These are phyloP conservation scores for Seiridium cupressi DNA, from an alignment of 2,329 filamentous ascomycete genomes.

Conservation along the genomic window DNA sequence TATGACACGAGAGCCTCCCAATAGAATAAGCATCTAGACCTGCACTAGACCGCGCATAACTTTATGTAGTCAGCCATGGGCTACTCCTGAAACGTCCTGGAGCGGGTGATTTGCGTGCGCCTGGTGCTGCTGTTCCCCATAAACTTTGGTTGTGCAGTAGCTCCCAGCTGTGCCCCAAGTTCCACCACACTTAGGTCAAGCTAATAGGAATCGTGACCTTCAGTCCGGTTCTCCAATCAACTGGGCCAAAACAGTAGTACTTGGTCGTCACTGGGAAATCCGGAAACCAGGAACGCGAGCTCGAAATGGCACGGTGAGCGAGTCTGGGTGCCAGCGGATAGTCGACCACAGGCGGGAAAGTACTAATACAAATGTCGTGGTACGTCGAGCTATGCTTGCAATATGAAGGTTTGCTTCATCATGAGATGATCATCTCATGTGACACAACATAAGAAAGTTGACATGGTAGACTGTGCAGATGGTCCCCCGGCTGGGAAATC, in stretches of 20 bases:
- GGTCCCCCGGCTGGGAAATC: neutral
- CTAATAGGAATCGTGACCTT: neutral
- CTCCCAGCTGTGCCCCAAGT: neutral
- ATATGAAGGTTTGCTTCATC: neutral
- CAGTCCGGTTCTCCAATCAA: neutral
- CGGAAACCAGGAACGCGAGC: neutral
- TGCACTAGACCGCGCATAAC: neutral
- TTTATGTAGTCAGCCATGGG: neutral
- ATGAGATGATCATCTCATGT: conserved; percentile 4
- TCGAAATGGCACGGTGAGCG: neutral
- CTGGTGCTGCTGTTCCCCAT: neutral
- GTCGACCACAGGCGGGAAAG: too few relatives aligned
- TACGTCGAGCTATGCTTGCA: neutral
- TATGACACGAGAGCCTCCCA: neutral
- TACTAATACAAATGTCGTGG: neutral
- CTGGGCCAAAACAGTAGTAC: neutral
- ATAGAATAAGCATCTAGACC: neutral
- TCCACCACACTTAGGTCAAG: neutral
- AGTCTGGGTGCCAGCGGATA: neutral
- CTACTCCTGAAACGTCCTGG: too few relatives aligned
- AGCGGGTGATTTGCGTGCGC: neutral
- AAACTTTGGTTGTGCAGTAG: neutral
- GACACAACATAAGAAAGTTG: neutral
- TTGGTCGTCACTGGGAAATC: neutral
- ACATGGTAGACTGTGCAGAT: neutral